Evolutionary conservation across 2,329 filamentous ascomycete species (phyloP).

Genomic region (Cladosporium colombiae): DNA sequence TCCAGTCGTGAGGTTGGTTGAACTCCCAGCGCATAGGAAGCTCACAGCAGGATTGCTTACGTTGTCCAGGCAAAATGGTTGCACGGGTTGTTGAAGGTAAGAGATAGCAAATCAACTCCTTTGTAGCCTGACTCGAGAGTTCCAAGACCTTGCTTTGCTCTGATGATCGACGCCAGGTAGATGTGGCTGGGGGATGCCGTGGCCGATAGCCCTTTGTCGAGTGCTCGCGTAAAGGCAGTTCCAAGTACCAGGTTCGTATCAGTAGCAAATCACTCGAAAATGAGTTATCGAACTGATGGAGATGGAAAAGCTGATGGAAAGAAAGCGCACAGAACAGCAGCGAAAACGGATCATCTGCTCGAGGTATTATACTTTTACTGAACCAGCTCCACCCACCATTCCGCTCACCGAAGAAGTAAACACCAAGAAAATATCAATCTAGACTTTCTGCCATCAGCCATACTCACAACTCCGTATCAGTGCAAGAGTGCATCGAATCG

Average conservation of each 20-base stretch:
- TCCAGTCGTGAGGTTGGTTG: constrained; percentile 34
- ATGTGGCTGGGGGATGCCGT: not conserved
- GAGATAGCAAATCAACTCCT: not conserved
- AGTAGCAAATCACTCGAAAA: not conserved
- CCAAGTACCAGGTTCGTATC: constrained; percentile 6
- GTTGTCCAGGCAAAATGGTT: not conserved
- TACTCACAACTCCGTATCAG: not conserved
- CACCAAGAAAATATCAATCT: not conserved
- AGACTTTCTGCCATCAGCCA: constrained; percentile 1
- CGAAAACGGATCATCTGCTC: not conserved
- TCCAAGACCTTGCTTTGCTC: not conserved
- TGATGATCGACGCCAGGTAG: constrained; percentile 1
- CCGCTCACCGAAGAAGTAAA: not conserved
- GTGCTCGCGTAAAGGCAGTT: not conserved
- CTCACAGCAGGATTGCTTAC: constrained; percentile 7
- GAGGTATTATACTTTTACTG: not conserved
- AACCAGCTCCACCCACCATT: not conserved
- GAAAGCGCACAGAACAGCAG: not conserved
- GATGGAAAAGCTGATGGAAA: not conserved
- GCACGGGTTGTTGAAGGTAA: not conserved
- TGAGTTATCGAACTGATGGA: not conserved
- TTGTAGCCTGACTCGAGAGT: not conserved
- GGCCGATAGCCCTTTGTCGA: not conserved
- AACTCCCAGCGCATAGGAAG: constrained; percentile 26
- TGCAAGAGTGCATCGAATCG: not conserved